Conservation (phyloP, 441 rosid genomes). For the Populus hybrid region DNA sequence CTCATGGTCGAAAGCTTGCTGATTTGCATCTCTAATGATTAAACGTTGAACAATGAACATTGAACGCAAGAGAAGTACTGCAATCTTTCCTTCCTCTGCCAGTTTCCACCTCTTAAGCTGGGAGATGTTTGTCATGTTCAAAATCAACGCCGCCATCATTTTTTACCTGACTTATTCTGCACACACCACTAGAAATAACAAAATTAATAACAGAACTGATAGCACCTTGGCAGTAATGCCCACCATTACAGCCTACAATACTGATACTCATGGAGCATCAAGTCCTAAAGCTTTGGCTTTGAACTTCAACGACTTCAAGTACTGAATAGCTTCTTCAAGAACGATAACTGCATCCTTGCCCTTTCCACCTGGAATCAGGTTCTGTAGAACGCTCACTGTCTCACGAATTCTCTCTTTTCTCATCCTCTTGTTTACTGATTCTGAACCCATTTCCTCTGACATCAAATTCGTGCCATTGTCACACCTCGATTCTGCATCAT, state of each 20-base stretch:
- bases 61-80: background rate
- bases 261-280: slow-evolving; percentile 25
- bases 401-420: slow-evolving; percentile 50
- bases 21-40: slow-evolving; percentile 18
- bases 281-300: slow-evolving; percentile 49
- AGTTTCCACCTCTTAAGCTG: slow-evolving; percentile 1
- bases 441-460: slow-evolving; percentile 27
- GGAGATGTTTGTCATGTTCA: background rate
- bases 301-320: slow-evolving; percentile 25
- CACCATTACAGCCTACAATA: background rate
- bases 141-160: background rate
- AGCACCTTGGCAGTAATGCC: background rate
- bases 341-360: slow-evolving; percentile 66
- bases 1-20: slow-evolving; percentile 8
- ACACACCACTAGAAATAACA: slow-evolving; percentile 13
- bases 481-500: slow-evolving; percentile 47
- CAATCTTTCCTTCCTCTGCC: background rate
- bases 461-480: slow-evolving; percentile 28
- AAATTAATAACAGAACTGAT: background rate
- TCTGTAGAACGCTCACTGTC: slow-evolving; percentile 64
- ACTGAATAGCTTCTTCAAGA: slow-evolving; percentile 76
- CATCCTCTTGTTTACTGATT: slow-evolving; percentile 32
- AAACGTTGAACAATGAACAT: background rate
- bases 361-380: slow-evolving; percentile 65
- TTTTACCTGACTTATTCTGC: slow-evolving; percentile 27